Evolutionary conservation across 345 rosid species (phyloP), one percentile per base, ranked within the genome.

Genomic region (Bruguiera parviflora): DNA sequence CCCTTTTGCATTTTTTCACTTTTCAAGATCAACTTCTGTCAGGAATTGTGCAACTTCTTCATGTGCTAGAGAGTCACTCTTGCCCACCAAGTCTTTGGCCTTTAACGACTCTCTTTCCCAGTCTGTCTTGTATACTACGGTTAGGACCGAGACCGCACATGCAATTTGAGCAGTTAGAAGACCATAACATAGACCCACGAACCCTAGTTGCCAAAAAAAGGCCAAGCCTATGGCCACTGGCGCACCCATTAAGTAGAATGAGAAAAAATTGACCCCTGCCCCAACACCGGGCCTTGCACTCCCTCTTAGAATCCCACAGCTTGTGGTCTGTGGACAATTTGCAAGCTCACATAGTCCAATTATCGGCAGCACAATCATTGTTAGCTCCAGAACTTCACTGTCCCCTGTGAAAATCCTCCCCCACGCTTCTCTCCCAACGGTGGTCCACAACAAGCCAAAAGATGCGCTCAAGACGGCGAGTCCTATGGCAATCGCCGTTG

Each of bases 101-200:
- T 87, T 91, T 9, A 73, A 68, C 21, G 88, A 82, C 81, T 91
- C 97, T 66, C 67, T 80, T 72, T 84, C 85, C 98, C 98, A 94
- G 71, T 91, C 92, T 7, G 96, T 94, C 49, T 68, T 69, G 73
- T 81, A 91, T 9, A 91, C 89, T 19, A 80, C 96, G 21, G 80
- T 68, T 64, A 88, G 73, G 32, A 91, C 82, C 1, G 96, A 88
- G 72, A 83, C 77, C 1, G 81, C 90, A 37, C 98, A 94, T 10
- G 87, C 85, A 31, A 89, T 32, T 76, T 91, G 98, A 74, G 98
- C 96, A 8, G 84, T 90, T 33, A 94, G 77, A 28, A 94, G 87
- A 37, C 98, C 97, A 65, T 88, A 94, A 55, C 96, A 91, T 4
- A 94, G 89, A 59, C 98, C 98, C 87, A 84, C 63, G 75, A 94